Evolutionary conservation across 495 filamentous ascomycete genomes (phyloP), one percentile per base, ranked within the genome.

Genomic region (Hypoxylon fuscum): DNA sequence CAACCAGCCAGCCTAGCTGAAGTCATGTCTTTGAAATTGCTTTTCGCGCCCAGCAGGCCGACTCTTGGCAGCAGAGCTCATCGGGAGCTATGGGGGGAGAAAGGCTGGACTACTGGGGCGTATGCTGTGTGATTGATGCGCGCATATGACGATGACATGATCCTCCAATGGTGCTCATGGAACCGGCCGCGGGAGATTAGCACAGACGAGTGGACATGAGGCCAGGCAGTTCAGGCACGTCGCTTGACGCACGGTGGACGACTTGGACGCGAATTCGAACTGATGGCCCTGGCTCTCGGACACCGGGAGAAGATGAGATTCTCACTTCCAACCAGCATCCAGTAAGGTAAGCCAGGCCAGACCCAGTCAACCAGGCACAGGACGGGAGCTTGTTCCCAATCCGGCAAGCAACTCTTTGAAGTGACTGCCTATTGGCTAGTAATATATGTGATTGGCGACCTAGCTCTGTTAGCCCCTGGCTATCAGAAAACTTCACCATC

Each of bases 151-250:
- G 60, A 64, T 60, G 54, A 56, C 41, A 63, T 56, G 37, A 32
- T 45, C 64, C 25, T 61, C 60, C 62, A 50, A 63, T 62, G 47
- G 52, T 64, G 52, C 47, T 60, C 54, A 29, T 10, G 38, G 56
- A 43, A 62, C 22, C 23, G 64, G 42, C 51, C 43, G 54, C 42
- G 69, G 69, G 69, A 72, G 60, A 72, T 72, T 72, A 62, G 45
- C 59, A 68, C 20, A 50, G 63, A 54, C 47, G 46, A 64, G 51
- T 61, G 34, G 14, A 49, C 49, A 45, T 21, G 46, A 44, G 45
- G 68, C 58, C 48, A 62, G 31, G 45, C 34, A 32, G 17, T 12
- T 18, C n/a, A n/a, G n/a, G n/a, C n/a, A n/a, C n/a, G n/a, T n/a
- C n/a, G n/a, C n/a, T n/a, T n/a, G n/a, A n/a, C n/a, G n/a, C n/a